These are phyloP conservation scores for Diaporthe caulivora DNA, from an alignment of 2,329 filamentous ascomycete genomes.

Conservation along the genomic window DNA sequence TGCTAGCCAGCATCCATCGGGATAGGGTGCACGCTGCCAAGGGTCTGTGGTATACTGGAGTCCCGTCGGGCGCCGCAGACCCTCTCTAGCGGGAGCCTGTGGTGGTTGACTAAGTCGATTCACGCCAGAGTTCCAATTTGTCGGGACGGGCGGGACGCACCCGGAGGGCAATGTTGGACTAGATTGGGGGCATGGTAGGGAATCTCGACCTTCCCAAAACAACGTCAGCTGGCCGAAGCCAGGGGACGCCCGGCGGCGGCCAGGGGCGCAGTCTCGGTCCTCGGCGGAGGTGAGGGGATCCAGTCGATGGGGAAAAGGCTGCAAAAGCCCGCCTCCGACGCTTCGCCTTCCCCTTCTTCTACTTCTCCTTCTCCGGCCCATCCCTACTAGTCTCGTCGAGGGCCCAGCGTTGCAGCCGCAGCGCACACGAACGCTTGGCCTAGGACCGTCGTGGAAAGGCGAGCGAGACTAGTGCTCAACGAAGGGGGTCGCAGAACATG, in stretches of 20 bases:
- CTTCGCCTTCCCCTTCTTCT: background rate
- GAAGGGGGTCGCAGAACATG: slow-evolving; percentile 1
- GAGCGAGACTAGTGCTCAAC: slow-evolving; percentile 25
- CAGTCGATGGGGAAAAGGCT: background rate
- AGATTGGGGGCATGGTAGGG: background rate
- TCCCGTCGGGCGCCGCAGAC: background rate
- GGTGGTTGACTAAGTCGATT: background rate
- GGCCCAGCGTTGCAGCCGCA: slow-evolving; percentile 13
- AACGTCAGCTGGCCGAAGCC: background rate
- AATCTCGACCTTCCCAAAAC: slow-evolving; percentile 17
- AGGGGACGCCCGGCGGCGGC: slow-evolving; percentile 13
- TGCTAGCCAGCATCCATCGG: background rate
- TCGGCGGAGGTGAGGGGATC: background rate
- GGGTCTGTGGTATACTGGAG: background rate
- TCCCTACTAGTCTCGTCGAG: background rate
- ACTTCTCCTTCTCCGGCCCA: background rate
- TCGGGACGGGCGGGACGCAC: slow-evolving; percentile 21
- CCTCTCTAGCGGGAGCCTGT: background rate
- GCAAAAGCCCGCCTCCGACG: background rate
- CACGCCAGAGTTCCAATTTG: slow-evolving; percentile 24
- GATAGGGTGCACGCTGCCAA: slow-evolving; percentile 14
- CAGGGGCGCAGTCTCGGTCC: background rate
- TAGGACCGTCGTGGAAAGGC: slow-evolving; percentile 20
- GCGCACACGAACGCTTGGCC: slow-evolving; percentile 18
- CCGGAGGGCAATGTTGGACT: background rate